These are phyloP conservation scores for Diacronema lutheri DNA, from an alignment of 78 protist species.

Conservation along the genomic window DNA sequence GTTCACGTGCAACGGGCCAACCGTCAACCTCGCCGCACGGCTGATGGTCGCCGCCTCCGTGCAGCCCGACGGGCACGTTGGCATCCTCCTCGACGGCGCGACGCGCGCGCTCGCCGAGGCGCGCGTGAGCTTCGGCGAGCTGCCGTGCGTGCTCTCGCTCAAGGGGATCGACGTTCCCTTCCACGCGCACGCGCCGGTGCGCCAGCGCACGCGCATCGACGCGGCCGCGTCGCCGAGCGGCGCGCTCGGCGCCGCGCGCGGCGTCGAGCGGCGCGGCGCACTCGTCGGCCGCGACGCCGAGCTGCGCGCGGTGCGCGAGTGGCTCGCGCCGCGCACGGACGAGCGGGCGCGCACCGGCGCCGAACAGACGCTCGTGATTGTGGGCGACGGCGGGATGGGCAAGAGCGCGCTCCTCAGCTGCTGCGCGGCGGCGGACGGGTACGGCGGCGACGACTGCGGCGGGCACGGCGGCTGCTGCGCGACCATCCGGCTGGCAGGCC, in stretches of 20 bases:
- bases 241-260: not conserved
- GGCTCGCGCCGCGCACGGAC: too few relatives aligned
- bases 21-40: constrained; percentile 31
- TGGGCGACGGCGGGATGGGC: not conserved
- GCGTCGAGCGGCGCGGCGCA: not conserved
- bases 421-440: too few relatives aligned
- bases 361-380: not conserved
- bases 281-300: not conserved
- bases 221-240: not conserved
- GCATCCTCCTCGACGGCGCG: not conserved
- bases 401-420: not conserved
- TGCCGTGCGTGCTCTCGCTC: not conserved
- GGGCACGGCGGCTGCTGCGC: too few relatives aligned
- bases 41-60: constrained; percentile 16
- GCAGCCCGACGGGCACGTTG: not conserved
- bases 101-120: not conserved
- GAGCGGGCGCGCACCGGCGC: too few relatives aligned
- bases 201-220: not conserved
- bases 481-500: too few relatives aligned
- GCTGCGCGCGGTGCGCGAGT: too few relatives aligned
- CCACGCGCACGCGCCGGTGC: not conserved
- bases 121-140: not conserved
- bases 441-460: too few relatives aligned
- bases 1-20: constrained; percentile 52
- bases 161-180: not conserved